Evolutionary conservation across 345 rosid genomes (phyloP), one percentile per base, ranked within the genome.

Genomic region (Streptanthus diversifolius): DNA sequence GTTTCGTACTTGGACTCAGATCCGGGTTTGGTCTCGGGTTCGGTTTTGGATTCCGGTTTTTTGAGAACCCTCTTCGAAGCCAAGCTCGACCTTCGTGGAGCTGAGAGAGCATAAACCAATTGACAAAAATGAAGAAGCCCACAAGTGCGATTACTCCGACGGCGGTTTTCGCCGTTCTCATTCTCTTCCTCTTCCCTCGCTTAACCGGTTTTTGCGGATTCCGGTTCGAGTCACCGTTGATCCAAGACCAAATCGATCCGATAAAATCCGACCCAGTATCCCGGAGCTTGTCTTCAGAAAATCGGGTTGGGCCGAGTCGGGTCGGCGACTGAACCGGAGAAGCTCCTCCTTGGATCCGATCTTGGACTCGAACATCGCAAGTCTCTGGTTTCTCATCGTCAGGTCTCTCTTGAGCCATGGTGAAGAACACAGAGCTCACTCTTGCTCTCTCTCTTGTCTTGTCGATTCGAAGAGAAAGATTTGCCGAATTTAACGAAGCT

Each of bases 21-120:
- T 36, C 58, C 37, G 47, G 54, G 9, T 57, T 58, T 12, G 18
- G 17, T 3, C 57, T 83, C 7, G 24, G 48, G 7, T 52, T 75
- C 13, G 24, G 54, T 12, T 59, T 32, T 1, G 18, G 51, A 33
- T 62, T 63, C 1, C 71, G 41, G 36, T 71, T 82, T 40, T 35
- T 74, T 1, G 80, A 45, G 72, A 79, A 80, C 18, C 68, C 71
- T 47, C 61, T 68, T 33, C 74, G 81, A 33, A 61, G 58, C 70
- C 80, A 78, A 24, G 78, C 60, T 48, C 81, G 80, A 39, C 74
- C 80, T 67, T 82, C 88, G 40, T 86, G 93, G 21, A 95, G 83
- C 63, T 85, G 82, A 66, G 80, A 74, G 39, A 91, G 81, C 96
- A 91, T 85, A 60, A 86, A 82, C 87, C 89, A 88, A 77, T 91